phyloP scores from a whole-genome alignment of 345 rosid genomes.

The Eucalyptus victrix region DNA sequence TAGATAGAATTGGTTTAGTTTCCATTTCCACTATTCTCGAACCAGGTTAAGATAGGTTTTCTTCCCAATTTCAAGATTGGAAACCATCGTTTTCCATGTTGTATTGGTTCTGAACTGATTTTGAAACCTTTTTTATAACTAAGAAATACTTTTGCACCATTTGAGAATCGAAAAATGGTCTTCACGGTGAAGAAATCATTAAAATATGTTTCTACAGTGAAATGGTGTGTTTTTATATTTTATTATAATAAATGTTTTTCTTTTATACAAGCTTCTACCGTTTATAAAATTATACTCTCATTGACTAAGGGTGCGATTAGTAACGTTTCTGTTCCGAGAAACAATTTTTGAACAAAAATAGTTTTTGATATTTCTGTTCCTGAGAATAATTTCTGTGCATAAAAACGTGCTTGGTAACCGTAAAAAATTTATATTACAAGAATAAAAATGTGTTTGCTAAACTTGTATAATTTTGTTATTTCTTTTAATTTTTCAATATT shows the following conservation, averaged over 20 bases:
- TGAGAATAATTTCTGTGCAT: too few species aligned
- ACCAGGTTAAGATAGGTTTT: neutral
- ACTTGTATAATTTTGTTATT: too few species aligned
- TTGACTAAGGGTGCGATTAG: too few species aligned
- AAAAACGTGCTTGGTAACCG: too few species aligned
- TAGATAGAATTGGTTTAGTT: neutral
- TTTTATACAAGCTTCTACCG: too few species aligned
- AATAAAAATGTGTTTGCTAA: too few species aligned
- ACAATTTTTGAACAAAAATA: too few species aligned
- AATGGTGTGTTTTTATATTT: neutral
- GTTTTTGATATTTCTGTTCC: fast-evolving
- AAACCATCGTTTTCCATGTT: neutral
- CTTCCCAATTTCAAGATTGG: neutral
- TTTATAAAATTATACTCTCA: too few species aligned
- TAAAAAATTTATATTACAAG: too few species aligned
- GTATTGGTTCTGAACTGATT: neutral
- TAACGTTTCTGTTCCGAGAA: fast-evolving
- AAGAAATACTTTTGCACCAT: neutral
- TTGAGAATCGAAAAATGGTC: neutral
- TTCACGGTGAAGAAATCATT: neutral
- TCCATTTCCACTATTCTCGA: neutral
- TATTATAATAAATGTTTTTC: neutral
- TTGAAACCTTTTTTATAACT: neutral
- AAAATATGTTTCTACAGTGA: neutral
- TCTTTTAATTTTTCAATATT: too few species aligned